A percentile compares a stretch with the other conserved stretches of the same genome.
Evolutionary conservation across 164 flowering plant genomes (phyloP).

Genomic region (Tetracentron sinense): DNA sequence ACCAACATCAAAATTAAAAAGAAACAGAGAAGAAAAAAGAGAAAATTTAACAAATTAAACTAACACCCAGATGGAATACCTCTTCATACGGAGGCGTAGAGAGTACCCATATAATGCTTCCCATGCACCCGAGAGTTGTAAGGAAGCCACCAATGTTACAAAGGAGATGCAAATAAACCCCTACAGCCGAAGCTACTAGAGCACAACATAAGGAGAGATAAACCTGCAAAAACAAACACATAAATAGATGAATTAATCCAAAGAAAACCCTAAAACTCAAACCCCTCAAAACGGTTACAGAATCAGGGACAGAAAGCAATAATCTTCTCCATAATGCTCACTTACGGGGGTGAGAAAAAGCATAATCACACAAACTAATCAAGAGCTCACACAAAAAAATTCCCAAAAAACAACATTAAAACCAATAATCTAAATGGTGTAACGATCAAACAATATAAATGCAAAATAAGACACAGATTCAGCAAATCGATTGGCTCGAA

Average conservation of each 20-base stretch:
- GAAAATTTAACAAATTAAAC: background rate
- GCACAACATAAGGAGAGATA: slow-evolving; percentile 76
- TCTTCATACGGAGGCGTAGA: slow-evolving; percentile 51
- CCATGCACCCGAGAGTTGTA: slow-evolving; percentile 56
- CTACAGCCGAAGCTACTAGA: slow-evolving; percentile 65
- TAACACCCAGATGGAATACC: slow-evolving; percentile 31
- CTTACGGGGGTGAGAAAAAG: no score
- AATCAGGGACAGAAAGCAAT: no score
- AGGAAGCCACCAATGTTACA: slow-evolving; percentile 89
- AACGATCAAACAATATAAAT: no score
- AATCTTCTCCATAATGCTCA: no score
- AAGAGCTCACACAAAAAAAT: no score
- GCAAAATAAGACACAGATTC: no score
- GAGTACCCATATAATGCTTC: slow-evolving; percentile 53
- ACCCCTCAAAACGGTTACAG: background rate
- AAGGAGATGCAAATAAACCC: slow-evolving; percentile 68
- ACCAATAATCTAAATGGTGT: no score
- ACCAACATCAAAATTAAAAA: no score
- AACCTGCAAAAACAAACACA: slow-evolving; percentile 41
- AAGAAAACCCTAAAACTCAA: background rate
- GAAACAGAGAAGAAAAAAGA: background rate
- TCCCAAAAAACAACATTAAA: no score
- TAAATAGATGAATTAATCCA: background rate
- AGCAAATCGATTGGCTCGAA: background rate
- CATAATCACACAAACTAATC: no score